Percentiles rank a stretch among this genome's conserved stretches.
These are phyloP conservation scores for Mycosphaerelloides madeirae DNA, from an alignment of 2,329 filamentous ascomycete species.

Conservation along the genomic window DNA sequence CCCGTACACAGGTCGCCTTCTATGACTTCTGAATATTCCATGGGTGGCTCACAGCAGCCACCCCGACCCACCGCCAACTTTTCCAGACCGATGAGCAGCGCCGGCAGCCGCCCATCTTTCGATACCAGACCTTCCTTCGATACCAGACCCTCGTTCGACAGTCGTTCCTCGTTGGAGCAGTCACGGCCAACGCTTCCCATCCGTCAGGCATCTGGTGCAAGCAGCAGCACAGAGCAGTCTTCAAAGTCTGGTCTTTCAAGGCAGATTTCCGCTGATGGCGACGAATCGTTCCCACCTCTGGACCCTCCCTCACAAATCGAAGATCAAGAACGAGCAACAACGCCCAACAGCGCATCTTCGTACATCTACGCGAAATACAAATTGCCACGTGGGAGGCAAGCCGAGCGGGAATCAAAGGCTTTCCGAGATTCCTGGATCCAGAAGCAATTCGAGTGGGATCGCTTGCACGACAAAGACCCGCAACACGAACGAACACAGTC, in stretches of 20 bases:
- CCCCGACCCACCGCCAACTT: constrained; percentile 53
- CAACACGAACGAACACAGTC: constrained; percentile 19
- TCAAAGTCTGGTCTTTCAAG: constrained; percentile 26
- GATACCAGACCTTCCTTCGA: constrained; percentile 39
- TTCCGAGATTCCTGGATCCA: constrained; percentile 48
- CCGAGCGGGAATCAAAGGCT: constrained; percentile 64
- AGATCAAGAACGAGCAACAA: constrained; percentile 3
- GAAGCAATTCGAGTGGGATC: constrained; percentile 59
- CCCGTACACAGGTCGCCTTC: constrained; percentile 75
- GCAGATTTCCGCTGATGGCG: constrained; percentile 37
- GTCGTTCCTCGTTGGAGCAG: constrained; percentile 14
- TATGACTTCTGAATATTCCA: constrained; percentile 73
- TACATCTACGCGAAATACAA: constrained; percentile 84
- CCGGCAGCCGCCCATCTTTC: constrained; percentile 39
- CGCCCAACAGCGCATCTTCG: constrained; percentile 40
- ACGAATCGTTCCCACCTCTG: neutral
- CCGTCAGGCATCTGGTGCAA: constrained; percentile 24
- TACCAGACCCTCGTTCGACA: constrained; percentile 24
- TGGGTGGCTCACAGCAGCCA: constrained; percentile 41
- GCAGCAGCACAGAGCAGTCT: constrained; percentile 23
- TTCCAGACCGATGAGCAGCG: constrained; percentile 78
- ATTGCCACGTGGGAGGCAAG: constrained; percentile 73
- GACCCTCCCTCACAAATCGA: neutral
- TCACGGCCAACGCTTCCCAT: constrained; percentile 11
- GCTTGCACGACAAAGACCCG: constrained; percentile 16